These are phyloP conservation scores for Gyromitra esculenta DNA, from an alignment of 2,329 filamentous ascomycete species.

Conservation along the genomic window DNA sequence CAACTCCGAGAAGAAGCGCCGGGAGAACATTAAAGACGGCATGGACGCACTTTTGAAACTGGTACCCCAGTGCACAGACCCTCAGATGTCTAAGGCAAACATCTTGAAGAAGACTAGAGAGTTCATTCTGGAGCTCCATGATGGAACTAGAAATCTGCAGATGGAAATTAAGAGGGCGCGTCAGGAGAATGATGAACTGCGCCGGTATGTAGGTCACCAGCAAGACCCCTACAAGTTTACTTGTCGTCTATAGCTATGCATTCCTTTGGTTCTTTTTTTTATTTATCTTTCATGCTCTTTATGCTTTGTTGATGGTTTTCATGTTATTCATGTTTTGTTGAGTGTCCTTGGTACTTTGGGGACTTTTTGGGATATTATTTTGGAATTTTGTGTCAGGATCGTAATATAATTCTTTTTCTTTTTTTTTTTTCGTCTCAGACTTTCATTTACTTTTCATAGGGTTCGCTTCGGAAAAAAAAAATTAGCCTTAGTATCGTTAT, in stretches of 20 bases:
- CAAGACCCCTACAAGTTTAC: slow-evolving; percentile 47
- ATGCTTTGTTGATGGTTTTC: slow-evolving; percentile 34
- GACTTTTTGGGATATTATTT: neutral
- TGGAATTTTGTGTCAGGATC: slow-evolving; percentile 20
- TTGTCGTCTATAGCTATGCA: slow-evolving; percentile 38
- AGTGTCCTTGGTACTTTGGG: slow-evolving; percentile 1
- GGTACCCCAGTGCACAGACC: slow-evolving; percentile 57
- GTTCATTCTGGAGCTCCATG: slow-evolving; percentile 56
- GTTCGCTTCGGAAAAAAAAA: neutral
- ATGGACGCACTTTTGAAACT: slow-evolving; percentile 58
- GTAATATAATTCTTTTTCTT: slow-evolving; percentile 23
- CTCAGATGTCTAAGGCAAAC: slow-evolving; percentile 56
- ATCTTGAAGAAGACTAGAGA: slow-evolving; percentile 57
- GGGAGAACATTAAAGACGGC: slow-evolving; percentile 58
- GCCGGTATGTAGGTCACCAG: slow-evolving; percentile 46
- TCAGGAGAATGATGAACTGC: slow-evolving; percentile 51
- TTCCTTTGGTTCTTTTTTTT: neutral
- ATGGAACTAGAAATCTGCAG: slow-evolving; percentile 37
- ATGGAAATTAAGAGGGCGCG: slow-evolving; percentile 39
- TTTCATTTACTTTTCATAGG: slow-evolving; percentile 16
- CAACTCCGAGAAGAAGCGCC: slow-evolving; percentile 57
- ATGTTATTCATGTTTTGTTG: slow-evolving; percentile 10
- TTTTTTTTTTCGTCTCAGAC: neutral
- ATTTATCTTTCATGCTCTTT: slow-evolving; percentile 17
- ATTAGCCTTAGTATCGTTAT: slow-evolving; percentile 24